These are phyloP conservation scores for Balakata baccata DNA, from an alignment of 345 rosid genomes.

Conservation along the genomic window DNA sequence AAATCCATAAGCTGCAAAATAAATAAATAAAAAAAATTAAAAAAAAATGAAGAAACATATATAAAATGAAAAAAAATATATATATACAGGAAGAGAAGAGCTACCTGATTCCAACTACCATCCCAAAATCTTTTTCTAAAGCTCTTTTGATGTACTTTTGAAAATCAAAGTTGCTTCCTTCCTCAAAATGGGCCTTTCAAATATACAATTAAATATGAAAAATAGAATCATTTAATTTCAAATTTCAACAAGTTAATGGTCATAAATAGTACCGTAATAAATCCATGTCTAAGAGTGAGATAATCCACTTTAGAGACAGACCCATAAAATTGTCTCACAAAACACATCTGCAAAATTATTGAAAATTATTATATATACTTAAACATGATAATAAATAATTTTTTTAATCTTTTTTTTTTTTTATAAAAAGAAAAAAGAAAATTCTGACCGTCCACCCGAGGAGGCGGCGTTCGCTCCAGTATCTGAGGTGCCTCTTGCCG, in stretches of 20 bases:
- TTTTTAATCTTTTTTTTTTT: too few relatives aligned
- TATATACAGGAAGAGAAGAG: neutral
- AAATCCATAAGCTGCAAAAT: constrained; percentile 63
- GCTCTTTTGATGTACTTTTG: constrained; percentile 76
- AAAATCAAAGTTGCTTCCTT: constrained; percentile 57
- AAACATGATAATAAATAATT: neutral
- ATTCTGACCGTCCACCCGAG: constrained; percentile 54
- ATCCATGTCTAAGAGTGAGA: constrained; percentile 74
- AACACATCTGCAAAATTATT: constrained; percentile 42
- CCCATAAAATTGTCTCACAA: constrained; percentile 62
- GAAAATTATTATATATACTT: neutral
- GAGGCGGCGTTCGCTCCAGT: constrained; percentile 43
- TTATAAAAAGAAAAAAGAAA: neutral
- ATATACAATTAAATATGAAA: too few relatives aligned
- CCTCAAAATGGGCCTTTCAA: constrained; percentile 66
- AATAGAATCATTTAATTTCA: too few relatives aligned
- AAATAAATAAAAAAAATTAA: neutral
- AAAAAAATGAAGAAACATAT: neutral
- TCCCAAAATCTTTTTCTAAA: constrained; percentile 64
- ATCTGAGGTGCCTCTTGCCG: constrained; percentile 51
- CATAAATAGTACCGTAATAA: constrained; percentile 46
- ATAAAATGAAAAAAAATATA: neutral
- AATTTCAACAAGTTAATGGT: neutral
- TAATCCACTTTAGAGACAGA: constrained; percentile 75
- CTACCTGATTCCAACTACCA: constrained; percentile 62